phyloP scores from a whole-genome alignment of 1,139 yeast species.

The Yamadazyma sp. region DNA sequence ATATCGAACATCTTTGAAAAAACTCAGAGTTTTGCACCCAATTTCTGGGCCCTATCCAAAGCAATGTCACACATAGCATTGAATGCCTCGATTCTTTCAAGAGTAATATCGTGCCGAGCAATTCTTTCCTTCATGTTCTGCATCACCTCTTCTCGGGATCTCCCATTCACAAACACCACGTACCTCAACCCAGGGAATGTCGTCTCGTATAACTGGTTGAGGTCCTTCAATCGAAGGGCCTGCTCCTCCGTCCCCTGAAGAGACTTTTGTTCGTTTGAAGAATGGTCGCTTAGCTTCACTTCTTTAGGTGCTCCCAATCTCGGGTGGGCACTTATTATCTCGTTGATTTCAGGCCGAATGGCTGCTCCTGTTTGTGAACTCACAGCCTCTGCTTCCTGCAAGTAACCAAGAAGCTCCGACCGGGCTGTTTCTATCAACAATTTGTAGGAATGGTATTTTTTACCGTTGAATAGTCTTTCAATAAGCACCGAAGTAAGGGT shows the following conservation, averaged over 20 bases:
- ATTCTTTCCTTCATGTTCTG: conserved; percentile 64
- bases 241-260: conserved; percentile 51
- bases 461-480: conserved; percentile 26
- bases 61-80: conserved; percentile 92
- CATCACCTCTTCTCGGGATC: conserved; percentile 66
- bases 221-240: conserved; percentile 42
- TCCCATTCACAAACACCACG: conserved; percentile 89
- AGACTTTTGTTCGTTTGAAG: conserved; percentile 69
- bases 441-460: conserved; percentile 31
- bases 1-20: no score
- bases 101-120: conserved; percentile 44
- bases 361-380: conserved; percentile 15
- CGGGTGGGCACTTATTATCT: conserved; percentile 86
- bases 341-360: conserved; percentile 34
- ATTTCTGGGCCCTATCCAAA: conserved; percentile 63
- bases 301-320: conserved; percentile 65
- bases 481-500: conserved; percentile 47
- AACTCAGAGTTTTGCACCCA: conserved; percentile 30
- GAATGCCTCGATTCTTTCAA: conserved; percentile 67
- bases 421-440: conserved; percentile 55
- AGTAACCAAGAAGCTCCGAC: conserved; percentile 30
- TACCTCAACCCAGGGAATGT: conserved; percentile 81
- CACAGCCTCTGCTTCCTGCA: conserved; percentile 24
- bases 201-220: conserved; percentile 65
- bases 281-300: conserved; percentile 58